Evolutionary conservation across 1,284 basidiomycete genomes (phyloP).

Genomic region (Anthracocystis panici-leucophaei): DNA sequence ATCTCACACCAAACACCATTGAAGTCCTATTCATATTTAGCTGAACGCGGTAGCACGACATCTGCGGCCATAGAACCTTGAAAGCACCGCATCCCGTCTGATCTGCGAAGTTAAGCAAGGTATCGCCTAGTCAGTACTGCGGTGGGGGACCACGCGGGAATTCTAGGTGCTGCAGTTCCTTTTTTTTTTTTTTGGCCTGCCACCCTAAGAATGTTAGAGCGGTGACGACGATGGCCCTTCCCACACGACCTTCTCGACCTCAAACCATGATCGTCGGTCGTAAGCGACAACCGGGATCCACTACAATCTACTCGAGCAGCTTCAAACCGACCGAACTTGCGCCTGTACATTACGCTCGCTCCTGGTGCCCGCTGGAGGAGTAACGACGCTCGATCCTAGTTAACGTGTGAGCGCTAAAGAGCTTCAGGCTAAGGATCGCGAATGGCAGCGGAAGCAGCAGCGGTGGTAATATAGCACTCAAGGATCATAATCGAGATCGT

Average conservation of each 20-base stretch:
- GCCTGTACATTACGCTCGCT: constrained; percentile 42
- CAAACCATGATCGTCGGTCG: not conserved
- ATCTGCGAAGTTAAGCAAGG: constrained; percentile 84
- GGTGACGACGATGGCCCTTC: not conserved
- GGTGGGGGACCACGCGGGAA: constrained; percentile 86
- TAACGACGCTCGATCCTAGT: constrained; percentile 35
- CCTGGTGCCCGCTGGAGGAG: constrained; percentile 34
- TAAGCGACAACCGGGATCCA: not conserved
- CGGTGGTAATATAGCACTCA: not conserved
- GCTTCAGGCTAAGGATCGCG: constrained; percentile 30
- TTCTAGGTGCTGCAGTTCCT: constrained; percentile 82
- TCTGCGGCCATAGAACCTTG: constrained; percentile 82
- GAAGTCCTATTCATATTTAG: not conserved
- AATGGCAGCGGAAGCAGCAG: constrained; percentile 26
- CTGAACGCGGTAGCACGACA: constrained; percentile 52
- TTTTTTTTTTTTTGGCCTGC: not conserved
- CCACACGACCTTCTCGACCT: not conserved
- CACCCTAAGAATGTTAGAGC: constrained; percentile 10
- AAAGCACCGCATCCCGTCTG: constrained; percentile 84
- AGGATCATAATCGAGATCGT: not conserved
- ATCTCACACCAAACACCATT: not conserved
- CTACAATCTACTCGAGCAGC: not conserved
- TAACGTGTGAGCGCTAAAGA: constrained; percentile 42
- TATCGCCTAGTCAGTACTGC: constrained; percentile 84
- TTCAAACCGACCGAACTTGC: constrained; percentile 21